These are phyloP conservation scores for Phialemonium atrogriseum DNA, from an alignment of 2,329 filamentous ascomycete species.

Conservation along the genomic window DNA sequence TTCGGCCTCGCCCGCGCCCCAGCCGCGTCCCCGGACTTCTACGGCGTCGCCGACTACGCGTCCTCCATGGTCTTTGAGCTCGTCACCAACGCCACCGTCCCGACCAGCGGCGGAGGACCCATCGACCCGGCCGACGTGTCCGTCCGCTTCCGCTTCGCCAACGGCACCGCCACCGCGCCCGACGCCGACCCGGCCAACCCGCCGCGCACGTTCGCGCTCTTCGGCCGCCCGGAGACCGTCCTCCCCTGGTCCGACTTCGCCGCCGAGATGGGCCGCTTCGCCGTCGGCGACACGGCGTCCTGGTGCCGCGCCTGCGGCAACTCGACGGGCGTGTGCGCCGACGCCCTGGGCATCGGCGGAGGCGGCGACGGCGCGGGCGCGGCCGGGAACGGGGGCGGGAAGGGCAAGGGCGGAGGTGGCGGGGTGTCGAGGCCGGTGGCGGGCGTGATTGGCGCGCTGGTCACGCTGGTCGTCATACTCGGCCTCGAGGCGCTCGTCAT, in stretches of 20 bases:
- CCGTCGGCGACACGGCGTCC: slow-evolving; percentile 51
- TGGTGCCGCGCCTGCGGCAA: slow-evolving; percentile 77
- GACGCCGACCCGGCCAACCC: no score
- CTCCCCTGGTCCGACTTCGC: slow-evolving; percentile 65
- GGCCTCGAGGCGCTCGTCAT: slow-evolving; percentile 34
- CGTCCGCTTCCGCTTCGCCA: slow-evolving; percentile 54
- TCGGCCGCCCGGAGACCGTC: slow-evolving; percentile 45
- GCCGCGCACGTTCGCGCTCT: slow-evolving; percentile 44
- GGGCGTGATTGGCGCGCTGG: slow-evolving; percentile 71
- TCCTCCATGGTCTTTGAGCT: slow-evolving; percentile 74
- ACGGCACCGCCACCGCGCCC: slow-evolving; percentile 44
- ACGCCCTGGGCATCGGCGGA: slow-evolving; percentile 17
- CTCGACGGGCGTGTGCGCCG: slow-evolving; percentile 56
- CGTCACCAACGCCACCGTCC: slow-evolving; percentile 43
- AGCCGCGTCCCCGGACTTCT: slow-evolving; percentile 53
- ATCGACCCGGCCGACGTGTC: slow-evolving; percentile 33
- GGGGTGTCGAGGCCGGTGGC: slow-evolving; percentile 64
- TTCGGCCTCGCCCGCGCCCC: slow-evolving; percentile 50
- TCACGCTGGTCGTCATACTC: slow-evolving; percentile 44
- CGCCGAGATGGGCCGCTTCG: slow-evolving; percentile 53
- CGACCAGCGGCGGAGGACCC: slow-evolving; percentile 26
- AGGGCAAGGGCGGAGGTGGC: slow-evolving; percentile 15
- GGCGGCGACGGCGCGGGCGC: slow-evolving; percentile 13
- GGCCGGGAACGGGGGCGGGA: slow-evolving; percentile 9
- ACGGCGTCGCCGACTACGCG: slow-evolving; percentile 74